These are phyloP conservation scores for Colletotrichum gloeosporioides DNA, from an alignment of 2,329 filamentous ascomycete genomes.

Conservation along the genomic window DNA sequence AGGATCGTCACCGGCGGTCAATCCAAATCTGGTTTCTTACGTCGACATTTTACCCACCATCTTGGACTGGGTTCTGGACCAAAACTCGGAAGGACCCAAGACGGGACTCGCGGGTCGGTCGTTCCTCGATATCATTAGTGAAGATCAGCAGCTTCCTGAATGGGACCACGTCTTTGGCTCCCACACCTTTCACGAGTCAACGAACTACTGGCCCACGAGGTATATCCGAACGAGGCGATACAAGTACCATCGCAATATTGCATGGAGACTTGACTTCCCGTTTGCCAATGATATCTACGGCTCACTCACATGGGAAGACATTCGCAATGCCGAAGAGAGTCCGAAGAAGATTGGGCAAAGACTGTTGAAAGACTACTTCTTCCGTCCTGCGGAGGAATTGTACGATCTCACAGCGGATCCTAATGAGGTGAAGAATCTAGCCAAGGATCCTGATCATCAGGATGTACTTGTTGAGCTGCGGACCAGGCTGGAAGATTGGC, in stretches of 20 bases:
- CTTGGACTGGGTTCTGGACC: not conserved
- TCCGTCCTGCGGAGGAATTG: not conserved
- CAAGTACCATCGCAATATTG: not conserved
- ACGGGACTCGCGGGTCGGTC: not conserved
- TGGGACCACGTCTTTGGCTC: slow-evolving; percentile 51
- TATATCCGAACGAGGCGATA: slow-evolving; percentile 41
- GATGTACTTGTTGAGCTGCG: not conserved
- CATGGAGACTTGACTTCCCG: slow-evolving; percentile 42
- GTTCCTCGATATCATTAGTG: not conserved
- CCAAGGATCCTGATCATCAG: not conserved
- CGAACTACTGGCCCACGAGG: slow-evolving; percentile 56
- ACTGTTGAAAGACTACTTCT: not conserved
- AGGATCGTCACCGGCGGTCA: not conserved
- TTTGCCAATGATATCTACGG: slow-evolving; percentile 52
- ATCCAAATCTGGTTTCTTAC: not conserved
- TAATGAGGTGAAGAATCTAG: not conserved
- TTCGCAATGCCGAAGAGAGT: slow-evolving; percentile 31
- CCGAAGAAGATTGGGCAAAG: slow-evolving; percentile 13
- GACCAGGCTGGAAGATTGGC: not conserved
- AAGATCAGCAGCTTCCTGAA: slow-evolving; percentile 19
- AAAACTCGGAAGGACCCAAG: not conserved
- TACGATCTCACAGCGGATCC: not conserved
- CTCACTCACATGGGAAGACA: slow-evolving; percentile 46
- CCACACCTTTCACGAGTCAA: slow-evolving; percentile 56
- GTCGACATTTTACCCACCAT: not conserved